Evolutionary conservation across 2,329 filamentous ascomycete genomes (phyloP), one percentile per base, ranked within the genome.

Genomic region (Metarhizium sp.): DNA sequence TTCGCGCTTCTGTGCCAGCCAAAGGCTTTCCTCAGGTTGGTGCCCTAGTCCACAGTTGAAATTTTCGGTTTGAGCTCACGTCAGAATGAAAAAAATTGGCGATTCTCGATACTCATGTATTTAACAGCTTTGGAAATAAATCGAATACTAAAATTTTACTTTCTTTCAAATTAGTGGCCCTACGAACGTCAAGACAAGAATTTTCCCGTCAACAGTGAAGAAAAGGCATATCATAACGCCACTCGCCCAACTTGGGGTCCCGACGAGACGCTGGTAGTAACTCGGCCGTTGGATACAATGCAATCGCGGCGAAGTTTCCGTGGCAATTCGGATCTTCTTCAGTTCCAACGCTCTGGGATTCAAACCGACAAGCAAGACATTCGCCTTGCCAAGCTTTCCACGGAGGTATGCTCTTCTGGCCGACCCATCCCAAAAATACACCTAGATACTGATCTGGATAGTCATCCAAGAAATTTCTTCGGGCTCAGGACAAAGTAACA

Each of bases 21-120:
- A 83, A 83, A 73, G 87, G 88, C 67, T 88, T 92, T 72, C 86
- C 80, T 56, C 79, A 97, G 92, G 94, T 97, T 84, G 87, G 92
- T 92, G 72, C 76, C 64, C 67, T 38, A 38, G 18, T 52, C 51
- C 16, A 69, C 60, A 49, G 64, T 68, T 69, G 64, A 67, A 60
- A 64, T 62, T 62, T 73, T 67, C 52, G 25, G 5, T 30, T 55
- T 40, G 29, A 42, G 30, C n/a, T 47, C 20, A 16, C n/a, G 62
- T 61, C 54, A 57, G 59, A 64, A 59, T 62, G 62, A 66, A n/a
- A 36, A 29, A 29, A 34, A 13, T 13, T 29, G 32, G 49, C 48
- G 16, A 48, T 5, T 46, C 43, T 14, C 25, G 16, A 48, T 8
- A 46, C 43, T 8, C 40, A 45, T 54, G 40, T 54, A 57, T 48